phyloP scores from a whole-genome alignment of 2,329 filamentous ascomycete species.

The Talaromyces sp. region DNA sequence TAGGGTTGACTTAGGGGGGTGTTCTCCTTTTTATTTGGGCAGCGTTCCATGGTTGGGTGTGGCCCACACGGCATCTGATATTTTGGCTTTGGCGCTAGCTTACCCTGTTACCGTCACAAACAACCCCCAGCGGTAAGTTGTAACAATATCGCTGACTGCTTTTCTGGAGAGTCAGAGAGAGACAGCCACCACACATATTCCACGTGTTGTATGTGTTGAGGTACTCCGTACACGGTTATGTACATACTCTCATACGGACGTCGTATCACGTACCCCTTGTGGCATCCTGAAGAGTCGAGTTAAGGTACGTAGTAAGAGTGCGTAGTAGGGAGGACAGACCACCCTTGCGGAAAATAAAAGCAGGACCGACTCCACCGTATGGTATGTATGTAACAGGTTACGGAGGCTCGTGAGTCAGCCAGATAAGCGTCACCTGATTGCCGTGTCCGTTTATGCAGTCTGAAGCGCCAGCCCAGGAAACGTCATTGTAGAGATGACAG shows the following conservation, averaged over 20 bases:
- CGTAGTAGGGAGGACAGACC: neutral
- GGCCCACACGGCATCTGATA: slow-evolving; percentile 12
- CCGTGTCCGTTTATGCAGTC: neutral
- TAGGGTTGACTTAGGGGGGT: neutral
- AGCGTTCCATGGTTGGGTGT: neutral
- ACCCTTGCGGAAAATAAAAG: neutral
- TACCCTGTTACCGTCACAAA: slow-evolving; percentile 11
- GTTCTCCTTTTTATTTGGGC: neutral
- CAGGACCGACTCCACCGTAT: neutral
- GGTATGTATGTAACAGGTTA: neutral
- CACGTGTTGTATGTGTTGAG: neutral
- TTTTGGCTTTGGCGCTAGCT: slow-evolving; percentile 11
- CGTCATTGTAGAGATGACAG: neutral
- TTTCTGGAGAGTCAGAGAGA: neutral
- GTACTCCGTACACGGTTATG: neutral
- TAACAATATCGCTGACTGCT: neutral
- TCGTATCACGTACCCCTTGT: neutral
- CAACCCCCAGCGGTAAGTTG: neutral
- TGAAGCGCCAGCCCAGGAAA: neutral
- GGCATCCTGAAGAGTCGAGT: neutral
- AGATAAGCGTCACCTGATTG: slow-evolving; percentile 11
- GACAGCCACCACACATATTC: neutral
- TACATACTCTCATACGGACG: neutral
- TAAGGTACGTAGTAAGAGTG: neutral
- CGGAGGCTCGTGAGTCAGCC: slow-evolving; percentile 7